Evolutionary conservation across 2,329 filamentous ascomycete species (phyloP), one percentile per base, ranked within the genome.

Genomic region (Monilinia aucupariae): DNA sequence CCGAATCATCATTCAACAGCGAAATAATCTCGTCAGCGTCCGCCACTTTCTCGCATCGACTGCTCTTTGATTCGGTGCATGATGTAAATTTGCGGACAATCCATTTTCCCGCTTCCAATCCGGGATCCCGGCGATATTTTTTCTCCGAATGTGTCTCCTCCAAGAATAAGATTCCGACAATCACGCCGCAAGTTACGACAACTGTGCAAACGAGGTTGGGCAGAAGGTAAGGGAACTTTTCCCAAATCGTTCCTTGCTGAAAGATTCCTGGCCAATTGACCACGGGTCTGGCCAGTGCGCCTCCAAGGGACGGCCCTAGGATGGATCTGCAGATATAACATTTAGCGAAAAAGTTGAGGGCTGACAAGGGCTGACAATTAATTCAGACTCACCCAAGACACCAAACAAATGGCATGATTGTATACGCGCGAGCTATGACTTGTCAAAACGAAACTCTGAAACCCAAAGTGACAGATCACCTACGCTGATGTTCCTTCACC

Each of bases 321-420:
- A 97, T 96, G 34, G 93, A 96, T 70, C 88, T 91, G 63, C 70
- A 61, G 27, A 48, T 32, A 39, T 17, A 41, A 27, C 32, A 3
- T 34, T 56, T 48, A 56, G 39, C 22, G 34, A 48, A 27, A 60
- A 56, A 56, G 17, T 61, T 62, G 47, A 59, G 50, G 15, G 51
- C 51, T 53, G 48, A 64, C 30, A 49, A 65, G 25, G 50, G 58
- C 59, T 61, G 45, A 61, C 25, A 47, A 51, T 48, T 41, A 55
- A 60, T 15, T 30, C n/a, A 17, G 7, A 59, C 81, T 77, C 80
- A 91, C 81, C 94, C 94, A 72, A 99, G 82, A 74, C 92, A 97
- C 94, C 94, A 99, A 32, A 97, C 91, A 74, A 96, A 91, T 8
- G 94, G 94, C 92, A 99, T 97, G 69, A 97, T 92, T 15, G 93